Percentiles rank a stretch among this genome's conserved stretches.
phyloP scores from a whole-genome alignment of 2,329 filamentous ascomycete species.

The Ceratocystis ficicola region DNA sequence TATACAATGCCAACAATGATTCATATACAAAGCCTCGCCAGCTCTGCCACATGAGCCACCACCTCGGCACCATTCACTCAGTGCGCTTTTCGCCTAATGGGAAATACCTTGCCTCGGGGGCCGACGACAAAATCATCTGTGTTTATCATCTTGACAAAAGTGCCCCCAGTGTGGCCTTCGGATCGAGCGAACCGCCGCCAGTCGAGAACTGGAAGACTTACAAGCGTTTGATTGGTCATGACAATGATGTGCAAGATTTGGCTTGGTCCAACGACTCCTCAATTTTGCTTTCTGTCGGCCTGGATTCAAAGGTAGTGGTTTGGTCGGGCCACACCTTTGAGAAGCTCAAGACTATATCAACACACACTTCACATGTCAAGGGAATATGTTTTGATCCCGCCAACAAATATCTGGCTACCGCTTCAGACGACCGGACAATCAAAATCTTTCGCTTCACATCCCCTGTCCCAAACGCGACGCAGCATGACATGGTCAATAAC shows the following conservation, averaged over 20 bases:
- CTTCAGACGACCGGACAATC: slow-evolving; percentile 91
- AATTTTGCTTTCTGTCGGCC: slow-evolving; percentile 83
- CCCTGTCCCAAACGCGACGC: slow-evolving; percentile 77
- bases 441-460: slow-evolving; percentile 94
- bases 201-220: slow-evolving; percentile 98
- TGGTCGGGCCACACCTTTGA: slow-evolving; percentile 98
- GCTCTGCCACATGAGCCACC: slow-evolving; percentile 95
- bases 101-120: slow-evolving; percentile 88
- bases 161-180: slow-evolving; percentile 68
- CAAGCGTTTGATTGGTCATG: slow-evolving; percentile 84
- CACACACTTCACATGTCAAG: slow-evolving; percentile 96
- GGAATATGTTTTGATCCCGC: slow-evolving; percentile 97
- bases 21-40: slow-evolving; percentile 71
- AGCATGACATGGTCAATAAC: slow-evolving; percentile 93
- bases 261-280: slow-evolving; percentile 96
- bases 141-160: slow-evolving; percentile 84
- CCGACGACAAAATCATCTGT: slow-evolving; percentile 97
- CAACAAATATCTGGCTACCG: slow-evolving; percentile 98
- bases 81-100: slow-evolving; percentile 94
- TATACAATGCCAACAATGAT: slow-evolving; percentile 65
- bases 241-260: slow-evolving; percentile 96
- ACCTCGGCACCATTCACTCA: slow-evolving; percentile 92
- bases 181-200: slow-evolving; percentile 76
- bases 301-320: slow-evolving; percentile 95
- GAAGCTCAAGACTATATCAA: slow-evolving; percentile 84